Conservation (phyloP, 257 asterid genomes). For the Fraxinus pennsylvanica region DNA sequence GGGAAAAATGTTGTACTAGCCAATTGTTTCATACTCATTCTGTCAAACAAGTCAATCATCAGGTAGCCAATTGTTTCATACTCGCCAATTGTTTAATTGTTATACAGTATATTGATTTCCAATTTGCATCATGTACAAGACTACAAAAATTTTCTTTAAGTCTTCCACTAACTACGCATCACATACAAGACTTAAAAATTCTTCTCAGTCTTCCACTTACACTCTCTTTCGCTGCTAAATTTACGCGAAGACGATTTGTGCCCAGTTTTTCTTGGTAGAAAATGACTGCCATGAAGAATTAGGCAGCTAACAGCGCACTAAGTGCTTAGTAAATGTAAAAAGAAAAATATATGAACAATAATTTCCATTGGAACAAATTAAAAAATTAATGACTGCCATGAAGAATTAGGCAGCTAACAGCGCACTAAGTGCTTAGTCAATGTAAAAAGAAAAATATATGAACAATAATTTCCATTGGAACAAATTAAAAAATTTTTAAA, state of each 20-base stretch:
- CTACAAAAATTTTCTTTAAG: no score
- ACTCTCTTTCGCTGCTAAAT: neutral
- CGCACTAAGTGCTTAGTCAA: no score
- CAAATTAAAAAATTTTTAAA: no score
- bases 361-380: no score
- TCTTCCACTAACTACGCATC: neutral
- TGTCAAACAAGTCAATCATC: no score
- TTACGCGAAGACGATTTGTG: neutral
- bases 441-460: no score
- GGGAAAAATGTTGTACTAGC: no score
- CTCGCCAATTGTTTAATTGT: no score
- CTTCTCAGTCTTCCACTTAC: neutral
- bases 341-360: no score
- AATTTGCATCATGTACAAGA: neutral
- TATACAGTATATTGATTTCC: neutral
- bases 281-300: neutral
- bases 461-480: no score
- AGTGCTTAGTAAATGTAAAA: neutral
- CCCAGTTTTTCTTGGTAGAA: neutral
- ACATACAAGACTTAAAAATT: neutral
- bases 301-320: neutral
- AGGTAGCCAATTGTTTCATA: no score
- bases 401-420: neutral
- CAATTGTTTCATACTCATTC: no score
- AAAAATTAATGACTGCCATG: neutral